Base-by-base conservation (phyloP, 2,329 filamentous ascomycete species). In the Microthyrium microscopicum region DNA sequence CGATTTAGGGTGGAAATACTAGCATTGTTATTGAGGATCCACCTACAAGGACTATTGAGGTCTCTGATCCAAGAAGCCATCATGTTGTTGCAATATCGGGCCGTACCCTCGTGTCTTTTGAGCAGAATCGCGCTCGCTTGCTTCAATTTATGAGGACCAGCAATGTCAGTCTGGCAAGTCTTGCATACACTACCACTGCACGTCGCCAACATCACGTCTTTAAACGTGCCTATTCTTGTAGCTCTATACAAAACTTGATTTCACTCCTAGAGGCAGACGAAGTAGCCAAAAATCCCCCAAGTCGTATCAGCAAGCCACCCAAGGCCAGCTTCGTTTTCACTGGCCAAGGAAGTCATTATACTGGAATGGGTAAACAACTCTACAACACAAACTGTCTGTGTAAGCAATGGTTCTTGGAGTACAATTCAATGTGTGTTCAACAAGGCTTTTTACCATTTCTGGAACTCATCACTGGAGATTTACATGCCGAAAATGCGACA, bases 271-370 rank as follows among this genome's bases (percentile, higher is more conserved):
- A n/a, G n/a, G n/a, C n/a, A n/a, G n/a, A n/a, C n/a, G n/a, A n/a
- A 15, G 13, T 16, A 15, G 13, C 8, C 9, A 15, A 9, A 7
- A 9, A 29, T 9, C 8, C 12, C 7, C 7, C 7, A 29, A 7
- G 8, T 15, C 26, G 15, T 12, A 29, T 9, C 12, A 29, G 26
- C n/a, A n/a, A n/a, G n/a, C n/a, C n/a, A n/a, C 32, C 22, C 66
- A 64, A 50, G 62, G 53, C 44, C 61, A 60, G 60, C 38, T 64
- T 64, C 48, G 58, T 60, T 35, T 65, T 64, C 51, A 65, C 61
- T 39, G 61, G 61, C 16, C 61, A 65, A 39, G 61, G 61, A 25
- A 63, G 61, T 18, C 61, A 65, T 42, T 64, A 65, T 49, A 62
- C 60, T 33, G 61, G 56, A 16, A 55, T 65, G 19, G 61, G 58